Conservation (phyloP, 192 early-diverging fungal genomes). For the Anaeromyces robustus region DNA sequence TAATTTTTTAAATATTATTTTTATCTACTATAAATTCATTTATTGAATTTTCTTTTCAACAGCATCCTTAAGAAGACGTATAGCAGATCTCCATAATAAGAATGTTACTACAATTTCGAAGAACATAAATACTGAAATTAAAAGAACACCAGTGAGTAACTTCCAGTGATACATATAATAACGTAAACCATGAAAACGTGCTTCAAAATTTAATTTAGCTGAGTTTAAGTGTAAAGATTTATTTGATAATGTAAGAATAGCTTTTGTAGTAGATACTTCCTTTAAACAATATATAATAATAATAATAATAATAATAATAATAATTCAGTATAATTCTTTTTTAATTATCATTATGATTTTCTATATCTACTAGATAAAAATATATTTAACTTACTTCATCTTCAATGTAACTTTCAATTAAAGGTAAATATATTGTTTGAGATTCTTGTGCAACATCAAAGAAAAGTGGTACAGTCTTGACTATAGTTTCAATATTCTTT, state of each 20-base stretch:
- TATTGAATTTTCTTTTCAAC: neutral
- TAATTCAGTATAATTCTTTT: too few relatives aligned
- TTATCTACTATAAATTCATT: too few relatives aligned
- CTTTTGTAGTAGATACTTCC: neutral
- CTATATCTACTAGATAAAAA: too few relatives aligned
- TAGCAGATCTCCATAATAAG: neutral
- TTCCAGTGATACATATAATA: neutral
- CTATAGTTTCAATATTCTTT: neutral
- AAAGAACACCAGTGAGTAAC: neutral
- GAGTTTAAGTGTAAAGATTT: neutral
- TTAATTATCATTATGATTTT: too few relatives aligned
- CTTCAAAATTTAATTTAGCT: neutral
- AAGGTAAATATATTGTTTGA: neutral
- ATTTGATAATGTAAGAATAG: neutral
- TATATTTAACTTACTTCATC: neutral
- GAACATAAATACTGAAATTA: neutral
- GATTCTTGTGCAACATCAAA: neutral
- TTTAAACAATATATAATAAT: neutral
- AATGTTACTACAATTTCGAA: neutral
- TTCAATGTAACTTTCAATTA: neutral
- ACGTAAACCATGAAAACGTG: neutral
- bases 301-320: too few relatives aligned
- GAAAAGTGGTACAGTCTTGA: neutral
- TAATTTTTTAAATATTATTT: too few relatives aligned
- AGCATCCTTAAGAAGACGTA: neutral